Evolutionary conservation across 2,329 filamentous ascomycete genomes (phyloP).

Genomic region (Graphilbum fragrans): DNA sequence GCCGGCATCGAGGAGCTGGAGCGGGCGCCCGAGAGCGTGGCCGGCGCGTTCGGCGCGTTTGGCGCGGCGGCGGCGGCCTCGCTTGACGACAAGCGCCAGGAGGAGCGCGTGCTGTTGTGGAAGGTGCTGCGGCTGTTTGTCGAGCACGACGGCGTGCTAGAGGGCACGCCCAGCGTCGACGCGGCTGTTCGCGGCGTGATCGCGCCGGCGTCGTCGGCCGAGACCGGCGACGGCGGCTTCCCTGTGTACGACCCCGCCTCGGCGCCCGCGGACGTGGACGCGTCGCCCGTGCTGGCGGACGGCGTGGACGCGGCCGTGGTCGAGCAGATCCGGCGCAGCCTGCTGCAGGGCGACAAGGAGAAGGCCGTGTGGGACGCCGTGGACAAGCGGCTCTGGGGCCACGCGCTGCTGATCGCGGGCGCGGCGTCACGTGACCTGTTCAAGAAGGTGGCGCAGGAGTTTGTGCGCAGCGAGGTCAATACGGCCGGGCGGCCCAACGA

Average conservation of each 20-base stretch:
- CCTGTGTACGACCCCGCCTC: constrained; percentile 8
- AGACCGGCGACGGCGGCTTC: constrained; percentile 1
- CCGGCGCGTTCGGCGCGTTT: constrained; percentile 24
- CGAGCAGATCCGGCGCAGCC: constrained; percentile 57
- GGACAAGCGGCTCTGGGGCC: constrained; percentile 89
- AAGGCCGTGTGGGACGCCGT: constrained; percentile 89
- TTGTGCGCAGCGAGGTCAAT: constrained; percentile 89
- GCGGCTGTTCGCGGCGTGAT: constrained; percentile 66
- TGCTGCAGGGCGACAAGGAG: constrained; percentile 74
- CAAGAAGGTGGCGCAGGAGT: constrained; percentile 90
- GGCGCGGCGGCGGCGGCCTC: constrained; percentile 28
- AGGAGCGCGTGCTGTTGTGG: constrained; percentile 78
- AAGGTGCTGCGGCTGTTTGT: constrained; percentile 72
- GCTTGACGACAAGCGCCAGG: constrained; percentile 55
- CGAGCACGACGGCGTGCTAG: constrained; percentile 73
- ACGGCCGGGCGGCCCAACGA: constrained; percentile 68
- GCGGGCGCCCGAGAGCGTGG: constrained; percentile 33
- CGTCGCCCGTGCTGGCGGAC: constrained; percentile 29
- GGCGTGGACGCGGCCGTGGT: constrained; percentile 57
- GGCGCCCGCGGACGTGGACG: not conserved
- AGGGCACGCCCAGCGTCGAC: constrained; percentile 59
- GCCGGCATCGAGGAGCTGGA: constrained; percentile 66
- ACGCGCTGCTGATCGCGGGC: constrained; percentile 80
- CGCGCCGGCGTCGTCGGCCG: constrained; percentile 11
- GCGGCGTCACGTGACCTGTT: constrained; percentile 71